These are phyloP conservation scores for Aspergillus sp. DNA, from an alignment of 2,329 filamentous ascomycete species.

Conservation along the genomic window DNA sequence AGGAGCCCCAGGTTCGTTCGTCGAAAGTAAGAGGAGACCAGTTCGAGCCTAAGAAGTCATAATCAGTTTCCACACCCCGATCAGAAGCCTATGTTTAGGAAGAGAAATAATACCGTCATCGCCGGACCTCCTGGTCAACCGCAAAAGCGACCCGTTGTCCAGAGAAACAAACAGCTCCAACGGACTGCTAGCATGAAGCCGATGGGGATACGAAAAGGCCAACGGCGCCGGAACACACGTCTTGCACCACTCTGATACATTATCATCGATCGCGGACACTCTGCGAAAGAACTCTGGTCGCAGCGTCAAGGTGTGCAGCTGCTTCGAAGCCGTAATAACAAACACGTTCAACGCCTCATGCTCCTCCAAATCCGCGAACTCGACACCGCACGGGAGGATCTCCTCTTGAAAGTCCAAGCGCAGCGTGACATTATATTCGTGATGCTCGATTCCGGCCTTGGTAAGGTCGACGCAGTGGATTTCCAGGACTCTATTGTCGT, in stretches of 20 bases:
- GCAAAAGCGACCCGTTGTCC: slow-evolving; percentile 47
- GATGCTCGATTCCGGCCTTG: slow-evolving; percentile 54
- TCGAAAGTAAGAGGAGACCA: slow-evolving; percentile 44
- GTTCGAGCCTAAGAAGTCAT: slow-evolving; percentile 26
- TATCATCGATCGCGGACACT: slow-evolving; percentile 61
- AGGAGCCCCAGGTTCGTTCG: slow-evolving; percentile 44
- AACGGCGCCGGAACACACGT: slow-evolving; percentile 66
- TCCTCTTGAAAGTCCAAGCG: slow-evolving; percentile 68
- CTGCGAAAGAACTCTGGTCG: slow-evolving; percentile 75
- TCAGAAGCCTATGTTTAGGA: slow-evolving; percentile 3
- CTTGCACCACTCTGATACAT: slow-evolving; percentile 70
- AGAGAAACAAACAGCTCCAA: slow-evolving; percentile 69
- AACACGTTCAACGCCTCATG: slow-evolving; percentile 73
- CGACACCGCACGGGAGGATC: slow-evolving; percentile 71
- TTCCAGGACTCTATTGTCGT: slow-evolving; percentile 72
- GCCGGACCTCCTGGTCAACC: slow-evolving; percentile 57
- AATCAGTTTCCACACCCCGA: not conserved
- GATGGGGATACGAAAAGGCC: slow-evolving; percentile 70
- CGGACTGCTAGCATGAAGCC: slow-evolving; percentile 66
- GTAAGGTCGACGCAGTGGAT: slow-evolving; percentile 76
- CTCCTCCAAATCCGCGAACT: slow-evolving; percentile 70
- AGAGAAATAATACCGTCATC: slow-evolving; percentile 39
- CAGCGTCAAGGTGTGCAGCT: slow-evolving; percentile 77
- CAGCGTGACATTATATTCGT: slow-evolving; percentile 67
- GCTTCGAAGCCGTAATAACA: slow-evolving; percentile 69